Conservation (phyloP, 1,139 yeast genomes). For the Meyerozyma carpophila region DNA sequence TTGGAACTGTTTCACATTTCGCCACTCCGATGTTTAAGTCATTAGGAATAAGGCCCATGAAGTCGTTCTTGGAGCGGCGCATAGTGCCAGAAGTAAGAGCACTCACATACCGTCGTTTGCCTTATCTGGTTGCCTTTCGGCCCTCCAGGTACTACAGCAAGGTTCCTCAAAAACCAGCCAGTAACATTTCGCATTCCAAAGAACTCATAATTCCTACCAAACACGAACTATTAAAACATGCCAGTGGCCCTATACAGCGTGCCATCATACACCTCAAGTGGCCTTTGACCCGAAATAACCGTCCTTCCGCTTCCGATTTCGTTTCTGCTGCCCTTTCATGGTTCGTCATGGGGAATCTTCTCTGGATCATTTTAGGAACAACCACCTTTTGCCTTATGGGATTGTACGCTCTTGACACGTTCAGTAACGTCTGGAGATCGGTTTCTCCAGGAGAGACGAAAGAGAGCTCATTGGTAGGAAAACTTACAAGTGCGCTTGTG, state of each 20-base stretch:
- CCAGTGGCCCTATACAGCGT: constrained; percentile 47
- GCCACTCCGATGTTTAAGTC: background rate
- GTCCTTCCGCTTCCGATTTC: constrained; percentile 49
- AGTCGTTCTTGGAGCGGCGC: background rate
- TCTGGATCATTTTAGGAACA: constrained; percentile 61
- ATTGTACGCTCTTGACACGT: constrained; percentile 43
- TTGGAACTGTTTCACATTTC: background rate
- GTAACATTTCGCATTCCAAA: background rate
- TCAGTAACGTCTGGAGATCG: constrained; percentile 26
- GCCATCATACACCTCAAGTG: constrained; percentile 50
- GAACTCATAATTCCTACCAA: constrained; percentile 17
- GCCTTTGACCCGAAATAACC: constrained; percentile 47
- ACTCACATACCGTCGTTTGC: background rate
- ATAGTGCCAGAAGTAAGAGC: background rate
- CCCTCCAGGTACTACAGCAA: background rate
- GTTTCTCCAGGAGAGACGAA: constrained; percentile 9
- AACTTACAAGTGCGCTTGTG: constrained; percentile 30
- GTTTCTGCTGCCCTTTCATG: constrained; percentile 55
- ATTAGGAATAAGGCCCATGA: background rate
- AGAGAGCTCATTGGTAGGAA: constrained; percentile 28
- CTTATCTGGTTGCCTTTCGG: background rate
- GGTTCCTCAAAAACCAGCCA: background rate
- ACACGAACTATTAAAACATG: constrained; percentile 37
- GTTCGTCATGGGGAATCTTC: constrained; percentile 48
- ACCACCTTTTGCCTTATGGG: constrained; percentile 57